phyloP scores from a whole-genome alignment of 768 basidiomycete genomes.

The Trametes coccinea region DNA sequence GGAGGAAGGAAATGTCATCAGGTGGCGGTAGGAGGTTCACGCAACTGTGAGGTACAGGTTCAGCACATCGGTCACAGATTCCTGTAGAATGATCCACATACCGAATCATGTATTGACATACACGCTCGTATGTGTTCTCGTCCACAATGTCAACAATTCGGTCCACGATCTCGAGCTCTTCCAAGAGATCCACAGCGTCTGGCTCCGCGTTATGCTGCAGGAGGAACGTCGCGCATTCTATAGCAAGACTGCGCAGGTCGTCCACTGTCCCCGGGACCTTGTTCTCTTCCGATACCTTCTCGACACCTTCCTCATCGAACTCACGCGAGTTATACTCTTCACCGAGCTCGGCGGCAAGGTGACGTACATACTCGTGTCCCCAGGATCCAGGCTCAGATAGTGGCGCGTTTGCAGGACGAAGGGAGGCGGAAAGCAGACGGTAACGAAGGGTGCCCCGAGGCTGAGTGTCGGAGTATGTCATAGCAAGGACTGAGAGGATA shows the following conservation, averaged over 20 bases:
- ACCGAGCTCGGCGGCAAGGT: slow-evolving; percentile 93
- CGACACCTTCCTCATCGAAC: slow-evolving; percentile 43
- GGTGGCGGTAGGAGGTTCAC: slow-evolving; percentile 90
- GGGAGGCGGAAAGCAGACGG: slow-evolving; percentile 77
- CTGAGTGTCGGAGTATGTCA: slow-evolving; percentile 99
- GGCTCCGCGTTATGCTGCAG: slow-evolving; percentile 95
- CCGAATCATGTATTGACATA: slow-evolving; percentile 97
- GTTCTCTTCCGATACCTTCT: slow-evolving; percentile 28
- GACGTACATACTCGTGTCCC: slow-evolving; percentile 99
- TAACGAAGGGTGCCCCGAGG: slow-evolving; percentile 94
- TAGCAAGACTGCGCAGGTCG: slow-evolving; percentile 73
- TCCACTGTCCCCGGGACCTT: slow-evolving; percentile 59
- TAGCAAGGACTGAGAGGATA: slow-evolving; percentile 95
- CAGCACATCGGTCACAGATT: not conserved
- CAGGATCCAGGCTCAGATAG: slow-evolving; percentile 91
- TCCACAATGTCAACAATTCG: slow-evolving; percentile 80
- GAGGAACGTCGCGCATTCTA: slow-evolving; percentile 87
- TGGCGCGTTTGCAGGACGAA: slow-evolving; percentile 62
- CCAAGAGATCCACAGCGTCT: slow-evolving; percentile 93
- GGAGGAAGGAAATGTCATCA: slow-evolving; percentile 88
- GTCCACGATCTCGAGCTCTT: slow-evolving; percentile 89
- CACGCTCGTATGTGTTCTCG: slow-evolving; percentile 81
- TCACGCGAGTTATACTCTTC: slow-evolving; percentile 85
- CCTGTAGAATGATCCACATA: slow-evolving; percentile 36
- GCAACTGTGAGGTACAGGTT: slow-evolving; percentile 50